Conservation (phyloP, 1,139 yeast genomes). For the Nakaseomyces bracarensis region DNA sequence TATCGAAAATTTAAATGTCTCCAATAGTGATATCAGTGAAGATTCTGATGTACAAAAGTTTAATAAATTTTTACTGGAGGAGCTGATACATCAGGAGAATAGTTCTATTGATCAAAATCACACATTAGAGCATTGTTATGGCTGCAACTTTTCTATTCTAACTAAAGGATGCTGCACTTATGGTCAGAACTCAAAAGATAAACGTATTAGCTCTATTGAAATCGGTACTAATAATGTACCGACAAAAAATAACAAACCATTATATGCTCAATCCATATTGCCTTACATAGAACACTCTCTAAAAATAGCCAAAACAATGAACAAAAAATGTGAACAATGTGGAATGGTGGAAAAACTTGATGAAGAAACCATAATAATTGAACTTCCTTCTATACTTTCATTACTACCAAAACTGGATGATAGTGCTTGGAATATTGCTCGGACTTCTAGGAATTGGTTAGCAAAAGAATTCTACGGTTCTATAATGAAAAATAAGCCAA, state of each 20-base stretch:
- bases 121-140: conserved; percentile 35
- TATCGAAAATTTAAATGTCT: conserved; percentile 31
- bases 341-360: conserved; percentile 46
- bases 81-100: conserved; percentile 27
- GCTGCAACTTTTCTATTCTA: conserved; percentile 40
- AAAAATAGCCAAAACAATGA: conserved; percentile 41
- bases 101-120: conserved; percentile 25
- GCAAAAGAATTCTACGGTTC: conserved; percentile 50
- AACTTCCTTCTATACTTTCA: conserved; percentile 59
- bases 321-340: conserved; percentile 46
- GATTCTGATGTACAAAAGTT: conserved; percentile 20
- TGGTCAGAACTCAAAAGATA: conserved; percentile 31
- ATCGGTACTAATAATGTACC: conserved; percentile 27
- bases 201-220: conserved; percentile 37
- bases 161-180: conserved; percentile 36
- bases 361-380: conserved; percentile 40
- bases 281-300: conserved; percentile 54
- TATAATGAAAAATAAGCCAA: conserved; percentile 34
- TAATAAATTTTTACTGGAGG: conserved; percentile 24
- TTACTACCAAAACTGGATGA: conserved; percentile 49
- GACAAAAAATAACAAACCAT: conserved; percentile 22
- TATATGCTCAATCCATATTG: conserved; percentile 30
- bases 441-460: conserved; percentile 48
- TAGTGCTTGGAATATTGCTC: conserved; percentile 42
- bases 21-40: conserved; percentile 7